Conservation (phyloP, 2,329 filamentous ascomycete species). For the Aspergillus ibericus region DNA sequence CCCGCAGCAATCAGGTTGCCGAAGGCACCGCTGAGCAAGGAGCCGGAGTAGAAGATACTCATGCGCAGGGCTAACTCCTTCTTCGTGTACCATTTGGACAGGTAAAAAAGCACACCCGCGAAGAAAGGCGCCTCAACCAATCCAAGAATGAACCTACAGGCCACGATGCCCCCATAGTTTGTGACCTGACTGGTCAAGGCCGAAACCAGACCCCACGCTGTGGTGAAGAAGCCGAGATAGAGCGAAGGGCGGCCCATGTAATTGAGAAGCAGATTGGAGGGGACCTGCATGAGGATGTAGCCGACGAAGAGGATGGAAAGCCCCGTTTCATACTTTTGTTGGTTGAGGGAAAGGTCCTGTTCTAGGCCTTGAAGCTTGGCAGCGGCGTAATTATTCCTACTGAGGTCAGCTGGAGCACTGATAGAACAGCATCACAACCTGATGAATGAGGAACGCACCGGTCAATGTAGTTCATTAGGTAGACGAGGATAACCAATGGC, state of each 20-base stretch:
- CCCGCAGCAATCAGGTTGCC: conserved; percentile 57
- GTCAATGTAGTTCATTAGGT: conserved; percentile 49
- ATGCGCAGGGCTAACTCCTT: conserved; percentile 53
- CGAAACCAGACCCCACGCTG: conserved; percentile 49
- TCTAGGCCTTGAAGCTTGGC: conserved; percentile 46
- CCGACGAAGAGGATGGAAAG: conserved; percentile 47
- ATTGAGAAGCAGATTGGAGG: conserved; percentile 48
- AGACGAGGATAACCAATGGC: conserved; percentile 44
- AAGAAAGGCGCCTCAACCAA: conserved; percentile 50
- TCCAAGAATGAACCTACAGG: conserved; percentile 48
- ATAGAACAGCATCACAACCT: no score
- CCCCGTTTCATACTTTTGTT: conserved; percentile 42
- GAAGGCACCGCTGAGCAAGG: conserved; percentile 52
- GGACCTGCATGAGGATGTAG: conserved; percentile 49
- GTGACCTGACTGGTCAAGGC: conserved; percentile 46
- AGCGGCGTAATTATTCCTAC: conserved; percentile 49
- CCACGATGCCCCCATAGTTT: conserved; percentile 44
- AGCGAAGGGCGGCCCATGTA: conserved; percentile 45
- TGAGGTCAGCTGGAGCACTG: not conserved
- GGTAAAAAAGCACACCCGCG: conserved; percentile 49
- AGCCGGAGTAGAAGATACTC: conserved; percentile 55
- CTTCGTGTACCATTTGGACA: conserved; percentile 55
- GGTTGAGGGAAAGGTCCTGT: conserved; percentile 36
- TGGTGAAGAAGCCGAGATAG: conserved; percentile 48
- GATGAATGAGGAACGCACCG: conserved; percentile 28